A percentile compares a stretch with the other conserved stretches of the same genome.
Conservation (phyloP, 768 basidiomycete species). For the Mrakia blollopis region DNA sequence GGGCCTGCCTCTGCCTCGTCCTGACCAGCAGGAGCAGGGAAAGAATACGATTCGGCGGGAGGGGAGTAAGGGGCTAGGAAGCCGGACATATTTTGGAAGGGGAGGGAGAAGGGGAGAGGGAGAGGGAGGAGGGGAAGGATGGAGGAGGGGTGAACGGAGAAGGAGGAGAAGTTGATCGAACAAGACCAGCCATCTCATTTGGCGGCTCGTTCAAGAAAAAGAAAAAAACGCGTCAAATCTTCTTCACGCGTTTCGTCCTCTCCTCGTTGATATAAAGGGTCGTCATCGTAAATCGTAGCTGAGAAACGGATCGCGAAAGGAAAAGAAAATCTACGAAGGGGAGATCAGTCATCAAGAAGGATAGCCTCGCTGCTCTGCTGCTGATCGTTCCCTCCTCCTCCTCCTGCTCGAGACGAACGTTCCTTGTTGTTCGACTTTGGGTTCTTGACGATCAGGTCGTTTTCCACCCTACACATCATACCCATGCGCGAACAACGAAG, state of each 20-base stretch:
- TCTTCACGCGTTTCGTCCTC: neutral
- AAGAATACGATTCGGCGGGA: constrained; percentile 5
- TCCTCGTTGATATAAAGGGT: neutral
- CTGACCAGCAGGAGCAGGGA: neutral
- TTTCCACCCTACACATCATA: constrained; percentile 1
- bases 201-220: no score
- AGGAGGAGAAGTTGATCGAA: neutral
- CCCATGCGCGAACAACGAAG: neutral
- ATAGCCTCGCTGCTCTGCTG: no score
- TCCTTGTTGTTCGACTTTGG: neutral
- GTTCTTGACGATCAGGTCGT: constrained; percentile 13
- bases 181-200: neutral
- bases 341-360: neutral
- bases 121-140: neutral
- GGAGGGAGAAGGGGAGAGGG: neutral
- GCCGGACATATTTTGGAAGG: neutral
- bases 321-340: no score
- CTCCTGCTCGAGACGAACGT: neutral
- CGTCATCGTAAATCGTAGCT: neutral
- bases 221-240: no score
- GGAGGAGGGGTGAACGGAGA: no score
- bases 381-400: neutral
- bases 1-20: neutral
- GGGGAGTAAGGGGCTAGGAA: constrained; percentile 28
- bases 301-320: neutral